A percentile compares a stretch with the other conserved stretches of the same genome.
Conservation (phyloP, 2,329 filamentous ascomycete species). For the Diplodia corticola region DNA sequence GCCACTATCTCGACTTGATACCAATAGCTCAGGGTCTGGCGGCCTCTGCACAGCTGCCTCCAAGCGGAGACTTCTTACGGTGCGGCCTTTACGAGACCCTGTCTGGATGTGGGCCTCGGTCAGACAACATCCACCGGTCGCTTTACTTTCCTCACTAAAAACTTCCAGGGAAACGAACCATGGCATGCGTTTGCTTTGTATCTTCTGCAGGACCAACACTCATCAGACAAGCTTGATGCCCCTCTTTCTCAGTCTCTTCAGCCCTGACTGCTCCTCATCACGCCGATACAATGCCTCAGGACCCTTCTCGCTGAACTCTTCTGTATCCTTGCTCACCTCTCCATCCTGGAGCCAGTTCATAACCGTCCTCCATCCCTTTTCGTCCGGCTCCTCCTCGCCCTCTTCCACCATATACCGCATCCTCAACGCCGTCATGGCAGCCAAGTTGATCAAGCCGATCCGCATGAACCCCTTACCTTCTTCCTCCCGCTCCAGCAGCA, state of each 20-base stretch:
- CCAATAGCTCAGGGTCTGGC: background rate
- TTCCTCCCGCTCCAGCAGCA: background rate
- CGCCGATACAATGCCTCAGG: background rate
- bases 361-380: background rate
- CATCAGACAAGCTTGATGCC: background rate
- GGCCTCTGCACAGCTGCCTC: background rate
- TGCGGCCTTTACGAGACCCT: background rate
- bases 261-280: background rate
- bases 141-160: background rate
- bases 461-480: background rate
- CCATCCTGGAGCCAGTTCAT: background rate
- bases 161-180: background rate
- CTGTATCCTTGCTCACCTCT: background rate
- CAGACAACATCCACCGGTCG: background rate
- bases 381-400: background rate
- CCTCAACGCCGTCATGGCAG: background rate
- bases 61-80: background rate
- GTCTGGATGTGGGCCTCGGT: background rate
- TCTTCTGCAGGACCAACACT: too few relatives aligned
- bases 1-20: background rate
- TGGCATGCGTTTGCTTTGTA: background rate
- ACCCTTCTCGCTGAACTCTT: background rate
- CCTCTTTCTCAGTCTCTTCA: background rate
- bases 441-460: background rate
- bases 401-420: background rate